These are phyloP conservation scores for Cryptococcus sp. DNA, from an alignment of 1,284 basidiomycete genomes.

Conservation along the genomic window DNA sequence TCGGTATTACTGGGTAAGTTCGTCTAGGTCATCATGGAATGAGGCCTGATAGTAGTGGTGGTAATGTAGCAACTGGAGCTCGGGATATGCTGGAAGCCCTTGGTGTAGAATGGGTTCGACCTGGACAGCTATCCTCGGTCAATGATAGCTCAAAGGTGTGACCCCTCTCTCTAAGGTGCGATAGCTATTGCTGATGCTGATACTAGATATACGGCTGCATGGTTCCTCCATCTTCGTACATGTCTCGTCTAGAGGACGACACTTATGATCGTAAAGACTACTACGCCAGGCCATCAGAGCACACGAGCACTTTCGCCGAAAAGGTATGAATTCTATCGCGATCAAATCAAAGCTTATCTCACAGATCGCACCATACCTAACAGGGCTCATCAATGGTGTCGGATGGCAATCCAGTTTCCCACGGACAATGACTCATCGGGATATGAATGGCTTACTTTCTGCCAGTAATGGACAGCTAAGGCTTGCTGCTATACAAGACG, in stretches of 20 bases:
- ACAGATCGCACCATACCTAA: slow-evolving; percentile 76
- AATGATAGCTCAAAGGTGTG: slow-evolving; percentile 42
- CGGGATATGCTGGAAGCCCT: slow-evolving; percentile 67
- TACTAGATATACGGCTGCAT: slow-evolving; percentile 71
- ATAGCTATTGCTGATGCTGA: background rate
- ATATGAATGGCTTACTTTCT: slow-evolving; percentile 56
- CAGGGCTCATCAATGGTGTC: slow-evolving; percentile 75
- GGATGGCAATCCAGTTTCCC: slow-evolving; percentile 77
- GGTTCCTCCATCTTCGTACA: slow-evolving; percentile 65
- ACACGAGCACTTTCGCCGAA: slow-evolving; percentile 63
- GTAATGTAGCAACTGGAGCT: slow-evolving; percentile 73
- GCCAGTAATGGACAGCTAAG: slow-evolving; percentile 44
- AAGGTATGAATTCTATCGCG: slow-evolving; percentile 52
- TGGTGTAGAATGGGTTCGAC: slow-evolving; percentile 59
- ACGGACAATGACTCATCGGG: slow-evolving; percentile 66
- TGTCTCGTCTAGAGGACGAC: slow-evolving; percentile 56
- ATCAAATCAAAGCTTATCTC: background rate
- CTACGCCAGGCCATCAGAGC: slow-evolving; percentile 63
- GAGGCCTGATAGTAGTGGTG: slow-evolving; percentile 53
- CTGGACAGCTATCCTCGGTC: slow-evolving; percentile 58
- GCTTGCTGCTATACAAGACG: slow-evolving; percentile 70
- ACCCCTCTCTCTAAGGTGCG: slow-evolving; percentile 52
- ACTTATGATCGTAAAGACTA: slow-evolving; percentile 66
- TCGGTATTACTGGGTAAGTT: slow-evolving; percentile 74
- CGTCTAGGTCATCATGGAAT: background rate